A percentile compares a stretch with the other conserved stretches of the same genome.
phyloP scores from a whole-genome alignment of 768 basidiomycete species.

The Pulveroboletus sp. region DNA sequence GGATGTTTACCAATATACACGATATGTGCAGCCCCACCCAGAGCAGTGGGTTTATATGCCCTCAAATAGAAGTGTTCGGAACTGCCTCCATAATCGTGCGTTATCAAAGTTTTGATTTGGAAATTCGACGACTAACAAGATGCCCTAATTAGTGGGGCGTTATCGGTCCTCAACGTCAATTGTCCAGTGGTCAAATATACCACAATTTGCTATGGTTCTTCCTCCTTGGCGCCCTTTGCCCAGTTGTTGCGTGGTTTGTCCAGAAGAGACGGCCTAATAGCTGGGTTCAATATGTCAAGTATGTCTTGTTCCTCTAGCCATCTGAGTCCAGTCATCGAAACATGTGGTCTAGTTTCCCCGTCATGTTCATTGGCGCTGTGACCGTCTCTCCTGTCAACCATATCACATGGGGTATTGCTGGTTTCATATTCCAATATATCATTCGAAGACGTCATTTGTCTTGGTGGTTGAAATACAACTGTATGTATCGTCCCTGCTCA shows the following conservation, averaged over 20 bases:
- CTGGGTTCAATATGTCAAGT: too few relatives aligned
- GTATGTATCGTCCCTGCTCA: too few relatives aligned
- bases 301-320: too few relatives aligned
- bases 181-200: slow-evolving; percentile 64
- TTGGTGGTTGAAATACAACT: slow-evolving; percentile 56
- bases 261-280: slow-evolving; percentile 53
- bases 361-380: too few relatives aligned
- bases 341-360: too few relatives aligned
- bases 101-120: slow-evolving; percentile 7
- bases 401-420: too few relatives aligned
- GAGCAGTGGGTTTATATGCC: slow-evolving; percentile 25
- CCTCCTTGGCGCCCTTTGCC: slow-evolving; percentile 65
- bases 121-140: not conserved
- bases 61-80: slow-evolving; percentile 43
- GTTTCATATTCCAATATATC: slow-evolving; percentile 48
- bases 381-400: too few relatives aligned
- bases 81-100: slow-evolving; percentile 50
- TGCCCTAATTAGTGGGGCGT: slow-evolving; percentile 52
- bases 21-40: slow-evolving; percentile 28
- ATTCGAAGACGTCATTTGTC: slow-evolving; percentile 60
- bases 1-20: slow-evolving; percentile 26
- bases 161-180: slow-evolving; percentile 74
- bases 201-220: slow-evolving; percentile 69
- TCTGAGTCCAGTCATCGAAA: too few relatives aligned
- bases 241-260: slow-evolving; percentile 50